phyloP scores from a whole-genome alignment of 345 rosid genomes.

The Citrus maxima region DNA sequence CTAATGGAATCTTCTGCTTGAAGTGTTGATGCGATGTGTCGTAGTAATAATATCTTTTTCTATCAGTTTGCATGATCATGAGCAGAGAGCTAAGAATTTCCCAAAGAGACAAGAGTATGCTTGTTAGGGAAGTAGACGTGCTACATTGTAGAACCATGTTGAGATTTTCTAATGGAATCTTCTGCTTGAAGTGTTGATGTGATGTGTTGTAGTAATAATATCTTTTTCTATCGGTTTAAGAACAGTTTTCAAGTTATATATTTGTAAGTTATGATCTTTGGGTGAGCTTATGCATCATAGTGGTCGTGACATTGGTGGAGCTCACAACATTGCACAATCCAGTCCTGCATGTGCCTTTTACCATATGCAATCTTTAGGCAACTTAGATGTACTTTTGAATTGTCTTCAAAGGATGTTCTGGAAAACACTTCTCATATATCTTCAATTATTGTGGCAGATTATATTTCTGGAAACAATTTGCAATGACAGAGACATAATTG shows the following conservation, averaged over 20 bases:
- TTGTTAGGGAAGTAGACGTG: conserved; percentile 6
- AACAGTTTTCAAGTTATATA: not conserved
- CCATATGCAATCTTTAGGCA: not conserved
- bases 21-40: not conserved
- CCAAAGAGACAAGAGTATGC: not conserved
- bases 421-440: not conserved
- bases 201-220: not conserved
- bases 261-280: not conserved
- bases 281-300: not conserved
- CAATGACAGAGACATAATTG: conserved; percentile 89
- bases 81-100: conserved; percentile 1
- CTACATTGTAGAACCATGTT: not conserved
- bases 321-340: not conserved
- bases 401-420: not conserved
- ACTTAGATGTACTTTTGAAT: not conserved
- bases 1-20: not conserved
- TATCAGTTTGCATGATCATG: conserved; percentile 22
- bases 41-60: conserved; percentile 2
- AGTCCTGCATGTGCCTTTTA: not conserved
- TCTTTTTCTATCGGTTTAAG: not conserved
- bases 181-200: not conserved
- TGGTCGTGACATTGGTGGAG: not conserved
- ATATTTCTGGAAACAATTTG: conserved; percentile 96
- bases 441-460: conserved; percentile 47
- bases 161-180: not conserved